Conservation (phyloP, 805 yeast genomes). For the Metschnikowia koreensis region DNA sequence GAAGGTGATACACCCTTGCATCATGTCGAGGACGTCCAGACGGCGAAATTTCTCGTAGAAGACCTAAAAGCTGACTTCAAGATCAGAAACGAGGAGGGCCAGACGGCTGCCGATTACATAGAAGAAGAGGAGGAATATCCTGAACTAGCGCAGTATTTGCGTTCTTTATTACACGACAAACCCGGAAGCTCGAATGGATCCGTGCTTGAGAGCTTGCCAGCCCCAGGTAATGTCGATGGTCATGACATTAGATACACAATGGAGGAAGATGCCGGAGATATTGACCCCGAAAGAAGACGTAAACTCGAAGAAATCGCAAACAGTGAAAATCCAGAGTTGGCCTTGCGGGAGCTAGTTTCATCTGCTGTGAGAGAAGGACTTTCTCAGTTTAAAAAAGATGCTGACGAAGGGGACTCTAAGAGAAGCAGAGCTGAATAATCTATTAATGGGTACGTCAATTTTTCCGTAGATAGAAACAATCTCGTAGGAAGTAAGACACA, state of each 20-base stretch:
- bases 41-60: constrained; percentile 67
- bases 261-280: constrained; percentile 47
- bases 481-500: not conserved
- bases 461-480: too few relatives aligned
- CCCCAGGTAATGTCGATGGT: constrained; percentile 39
- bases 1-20: constrained; percentile 98
- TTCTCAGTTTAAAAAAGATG: constrained; percentile 26
- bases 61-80: constrained; percentile 65
- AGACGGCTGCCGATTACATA: constrained; percentile 68
- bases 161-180: constrained; percentile 36
- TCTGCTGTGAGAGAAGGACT: constrained; percentile 63
- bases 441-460: not conserved
- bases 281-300: constrained; percentile 54
- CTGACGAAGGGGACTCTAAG: constrained; percentile 31
- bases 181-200: constrained; percentile 17
- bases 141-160: constrained; percentile 67
- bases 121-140: constrained; percentile 86
- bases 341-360: constrained; percentile 63
- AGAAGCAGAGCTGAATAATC: constrained; percentile 21
- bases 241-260: constrained; percentile 58
- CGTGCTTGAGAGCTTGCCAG: constrained; percentile 29
- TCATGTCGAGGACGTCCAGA: constrained; percentile 69
- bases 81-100: constrained; percentile 67
- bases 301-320: constrained; percentile 68
- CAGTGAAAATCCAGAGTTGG: constrained; percentile 81